These are phyloP conservation scores for Colletotrichum lupini DNA, from an alignment of 2,329 filamentous ascomycete species.

Conservation along the genomic window DNA sequence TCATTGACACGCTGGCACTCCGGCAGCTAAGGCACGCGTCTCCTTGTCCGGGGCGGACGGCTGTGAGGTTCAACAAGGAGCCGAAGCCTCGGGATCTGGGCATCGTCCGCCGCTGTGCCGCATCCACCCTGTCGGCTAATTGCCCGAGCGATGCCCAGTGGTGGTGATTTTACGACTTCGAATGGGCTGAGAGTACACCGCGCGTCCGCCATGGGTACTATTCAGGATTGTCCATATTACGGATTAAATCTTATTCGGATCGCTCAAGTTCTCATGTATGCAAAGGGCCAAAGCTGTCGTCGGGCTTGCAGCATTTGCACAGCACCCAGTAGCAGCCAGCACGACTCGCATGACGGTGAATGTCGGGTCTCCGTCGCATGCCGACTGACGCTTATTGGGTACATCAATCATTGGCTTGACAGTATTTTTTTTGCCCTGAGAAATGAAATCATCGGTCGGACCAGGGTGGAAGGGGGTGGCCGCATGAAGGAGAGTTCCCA, in stretches of 20 bases:
- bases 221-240: background rate
- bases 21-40: conserved; percentile 8
- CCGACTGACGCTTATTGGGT: background rate
- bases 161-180: conserved; percentile 7
- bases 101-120: background rate
- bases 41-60: background rate
- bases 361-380: background rate
- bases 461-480: conserved; percentile 16
- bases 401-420: conserved; percentile 4
- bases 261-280: background rate
- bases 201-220: background rate
- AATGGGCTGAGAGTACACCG: background rate
- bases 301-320: background rate
- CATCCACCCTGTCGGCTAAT: conserved; percentile 9
- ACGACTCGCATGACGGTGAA: conserved; percentile 6
- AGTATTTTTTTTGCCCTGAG: background rate
- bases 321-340: background rate
- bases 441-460: conserved; percentile 31
- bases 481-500: conserved; percentile 19
- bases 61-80: background rate
- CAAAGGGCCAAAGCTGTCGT: background rate
- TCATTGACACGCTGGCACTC: conserved; percentile 16
- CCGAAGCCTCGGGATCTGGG: background rate
- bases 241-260: background rate
- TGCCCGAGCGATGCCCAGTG: conserved; percentile 20